These are phyloP conservation scores for Neurospora sublineolata DNA, from an alignment of 495 filamentous ascomycete species.

Conservation along the genomic window DNA sequence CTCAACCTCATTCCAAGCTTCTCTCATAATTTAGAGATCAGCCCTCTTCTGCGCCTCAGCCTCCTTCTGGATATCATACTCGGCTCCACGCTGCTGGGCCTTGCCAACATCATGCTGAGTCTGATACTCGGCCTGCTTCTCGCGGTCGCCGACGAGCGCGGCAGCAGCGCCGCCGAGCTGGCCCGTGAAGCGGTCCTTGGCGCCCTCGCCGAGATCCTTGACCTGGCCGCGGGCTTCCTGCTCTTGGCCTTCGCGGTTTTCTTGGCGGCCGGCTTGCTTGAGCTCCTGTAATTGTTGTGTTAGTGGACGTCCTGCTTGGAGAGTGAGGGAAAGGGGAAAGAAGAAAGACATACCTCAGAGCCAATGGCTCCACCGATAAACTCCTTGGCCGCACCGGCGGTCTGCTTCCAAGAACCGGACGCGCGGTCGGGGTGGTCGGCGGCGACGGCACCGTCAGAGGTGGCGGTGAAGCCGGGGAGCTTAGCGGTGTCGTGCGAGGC, in stretches of 20 bases:
- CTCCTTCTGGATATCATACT: slow-evolving; percentile 71
- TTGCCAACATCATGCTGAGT: slow-evolving; percentile 75
- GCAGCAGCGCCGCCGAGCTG: slow-evolving; percentile 58
- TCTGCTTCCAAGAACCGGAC: slow-evolving; percentile 75
- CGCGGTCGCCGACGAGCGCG: slow-evolving; percentile 57
- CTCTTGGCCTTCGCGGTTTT: slow-evolving; percentile 70
- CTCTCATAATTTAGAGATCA: not conserved
- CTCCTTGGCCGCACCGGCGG: slow-evolving; percentile 76
- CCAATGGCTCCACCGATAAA: slow-evolving; percentile 64
- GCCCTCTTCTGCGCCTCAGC: slow-evolving; percentile 28
- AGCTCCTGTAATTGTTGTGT: slow-evolving; percentile 32
- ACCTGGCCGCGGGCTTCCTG: slow-evolving; percentile 80
- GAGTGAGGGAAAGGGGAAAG: not conserved
- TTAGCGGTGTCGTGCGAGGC: slow-evolving; percentile 63
- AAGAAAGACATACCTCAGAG: slow-evolving; percentile 40
- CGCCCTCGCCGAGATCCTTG: slow-evolving; percentile 58
- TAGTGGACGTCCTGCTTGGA: not conserved
- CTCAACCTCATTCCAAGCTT: not conserved
- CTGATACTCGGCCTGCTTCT: slow-evolving; percentile 47
- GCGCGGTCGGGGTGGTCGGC: slow-evolving; percentile 62
- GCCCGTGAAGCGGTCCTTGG: slow-evolving; percentile 61
- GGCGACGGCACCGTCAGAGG: slow-evolving; percentile 57
- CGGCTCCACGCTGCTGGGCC: slow-evolving; percentile 72
- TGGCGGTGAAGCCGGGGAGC: slow-evolving; percentile 54
- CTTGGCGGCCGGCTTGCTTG: slow-evolving; percentile 59